These are phyloP conservation scores for Fragaria vesca DNA, from an alignment of 306 rosid genomes.

Conservation along the genomic window DNA sequence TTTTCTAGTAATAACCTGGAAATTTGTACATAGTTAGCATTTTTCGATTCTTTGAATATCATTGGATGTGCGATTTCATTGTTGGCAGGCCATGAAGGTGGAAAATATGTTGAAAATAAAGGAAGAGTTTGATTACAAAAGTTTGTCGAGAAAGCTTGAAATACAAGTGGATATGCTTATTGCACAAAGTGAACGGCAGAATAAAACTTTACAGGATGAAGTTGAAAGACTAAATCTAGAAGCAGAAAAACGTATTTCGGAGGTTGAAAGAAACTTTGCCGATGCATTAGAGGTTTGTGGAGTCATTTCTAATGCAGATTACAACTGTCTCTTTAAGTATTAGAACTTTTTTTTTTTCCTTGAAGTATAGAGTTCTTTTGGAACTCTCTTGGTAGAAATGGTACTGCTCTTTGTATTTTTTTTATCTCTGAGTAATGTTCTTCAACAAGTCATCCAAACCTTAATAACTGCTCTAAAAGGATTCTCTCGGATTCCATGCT, in stretches of 20 bases:
- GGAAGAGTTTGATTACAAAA: slow-evolving; percentile 98
- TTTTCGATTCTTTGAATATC: slow-evolving; percentile 12
- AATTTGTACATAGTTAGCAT: slow-evolving; percentile 2
- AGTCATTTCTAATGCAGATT: slow-evolving; percentile 22
- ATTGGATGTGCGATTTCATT: slow-evolving; percentile 22
- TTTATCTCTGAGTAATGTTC: background rate
- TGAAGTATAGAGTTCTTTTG: background rate
- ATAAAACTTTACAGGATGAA: slow-evolving; percentile 78
- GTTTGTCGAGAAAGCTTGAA: slow-evolving; percentile 89
- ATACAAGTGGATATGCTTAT: slow-evolving; percentile 83
- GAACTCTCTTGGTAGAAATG: background rate
- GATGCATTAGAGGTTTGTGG: slow-evolving; percentile 87
- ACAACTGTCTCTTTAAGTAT: slow-evolving; percentile 3
- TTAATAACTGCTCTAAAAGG: background rate
- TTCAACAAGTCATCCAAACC: background rate
- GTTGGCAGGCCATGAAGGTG: slow-evolving; percentile 91
- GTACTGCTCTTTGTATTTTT: background rate
- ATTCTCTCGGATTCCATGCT: background rate
- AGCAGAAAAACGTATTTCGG: slow-evolving; percentile 66
- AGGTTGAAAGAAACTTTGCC: slow-evolving; percentile 85
- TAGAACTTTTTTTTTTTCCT: background rate
- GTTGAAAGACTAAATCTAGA: slow-evolving; percentile 69
- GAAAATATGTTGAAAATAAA: slow-evolving; percentile 94
- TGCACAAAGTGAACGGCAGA: slow-evolving; percentile 93
- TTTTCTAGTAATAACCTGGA: background rate